phyloP scores from a whole-genome alignment of 2,329 filamentous ascomycete genomes.

The Hymenoscyphus fraxineus region DNA sequence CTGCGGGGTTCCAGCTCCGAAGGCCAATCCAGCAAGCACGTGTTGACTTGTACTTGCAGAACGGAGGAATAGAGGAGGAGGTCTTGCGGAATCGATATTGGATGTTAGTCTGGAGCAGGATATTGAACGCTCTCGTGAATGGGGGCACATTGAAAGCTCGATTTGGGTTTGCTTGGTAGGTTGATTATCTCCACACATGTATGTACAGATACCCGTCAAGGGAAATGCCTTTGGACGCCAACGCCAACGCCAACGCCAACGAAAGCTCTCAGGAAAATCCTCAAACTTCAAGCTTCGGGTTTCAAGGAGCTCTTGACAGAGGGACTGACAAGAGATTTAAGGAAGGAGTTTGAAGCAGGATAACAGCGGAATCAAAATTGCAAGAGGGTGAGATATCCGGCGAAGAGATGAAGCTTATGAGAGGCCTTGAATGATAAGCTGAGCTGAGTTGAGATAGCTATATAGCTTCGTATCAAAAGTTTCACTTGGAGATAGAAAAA shows the following conservation, averaged over 20 bases:
- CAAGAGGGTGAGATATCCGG: background rate
- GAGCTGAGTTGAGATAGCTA: background rate
- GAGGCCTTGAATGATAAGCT: background rate
- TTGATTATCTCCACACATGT: no score
- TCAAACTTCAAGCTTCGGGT: no score
- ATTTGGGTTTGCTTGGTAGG: no score
- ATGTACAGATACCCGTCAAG: no score
- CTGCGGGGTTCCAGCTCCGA: background rate
- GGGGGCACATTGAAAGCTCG: no score
- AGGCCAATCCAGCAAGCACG: conserved; percentile 1
- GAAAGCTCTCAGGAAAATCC: no score
- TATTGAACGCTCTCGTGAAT: background rate
- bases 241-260: no score
- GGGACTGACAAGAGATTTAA: background rate
- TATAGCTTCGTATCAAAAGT: background rate
- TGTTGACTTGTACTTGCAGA: background rate
- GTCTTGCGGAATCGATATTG: background rate
- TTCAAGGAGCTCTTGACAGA: no score
- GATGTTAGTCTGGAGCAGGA: background rate
- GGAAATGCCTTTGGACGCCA: no score
- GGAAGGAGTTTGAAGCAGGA: background rate
- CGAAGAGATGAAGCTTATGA: background rate
- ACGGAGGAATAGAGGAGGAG: background rate
- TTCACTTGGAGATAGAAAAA: background rate
- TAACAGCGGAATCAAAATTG: background rate